These are phyloP conservation scores for Hypholoma sublateritium DNA, from an alignment of 768 basidiomycete genomes.

Conservation along the genomic window DNA sequence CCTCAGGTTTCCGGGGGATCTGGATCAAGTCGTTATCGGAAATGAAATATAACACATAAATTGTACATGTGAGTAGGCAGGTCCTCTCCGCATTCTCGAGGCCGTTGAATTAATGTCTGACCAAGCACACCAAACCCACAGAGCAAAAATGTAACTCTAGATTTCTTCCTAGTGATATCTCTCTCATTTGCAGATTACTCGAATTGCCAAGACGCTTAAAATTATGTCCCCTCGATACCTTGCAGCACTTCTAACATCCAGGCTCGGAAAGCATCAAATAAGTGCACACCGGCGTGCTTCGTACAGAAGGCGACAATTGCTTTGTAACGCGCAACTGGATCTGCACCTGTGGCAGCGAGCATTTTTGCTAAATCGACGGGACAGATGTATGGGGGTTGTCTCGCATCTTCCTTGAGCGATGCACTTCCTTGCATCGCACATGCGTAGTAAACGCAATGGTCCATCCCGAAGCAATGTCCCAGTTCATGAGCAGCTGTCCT, in stretches of 20 bases:
- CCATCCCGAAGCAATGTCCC: constrained; percentile 40
- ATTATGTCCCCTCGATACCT: too few relatives aligned
- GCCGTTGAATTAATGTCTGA: too few relatives aligned
- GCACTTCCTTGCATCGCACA: constrained; percentile 37
- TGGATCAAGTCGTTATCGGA: constrained; percentile 53
- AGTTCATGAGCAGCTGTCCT: constrained; percentile 39
- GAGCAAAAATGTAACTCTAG: too few relatives aligned
- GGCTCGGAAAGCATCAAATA: constrained; percentile 29
- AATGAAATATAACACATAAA: constrained; percentile 18
- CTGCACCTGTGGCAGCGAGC: constrained; percentile 22
- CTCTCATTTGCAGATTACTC: too few relatives aligned
- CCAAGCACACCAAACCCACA: too few relatives aligned
- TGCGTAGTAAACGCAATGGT: constrained; percentile 37
- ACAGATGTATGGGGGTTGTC: constrained; percentile 35
- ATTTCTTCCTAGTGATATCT: too few relatives aligned
- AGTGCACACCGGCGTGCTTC: constrained; percentile 20
- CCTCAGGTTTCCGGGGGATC: constrained; percentile 35
- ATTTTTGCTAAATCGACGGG: constrained; percentile 33
- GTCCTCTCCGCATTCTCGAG: too few relatives aligned
- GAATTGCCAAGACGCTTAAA: too few relatives aligned
- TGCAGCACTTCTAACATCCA: constrained; percentile 9
- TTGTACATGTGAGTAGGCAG: neutral
- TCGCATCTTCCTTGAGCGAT: constrained; percentile 29
- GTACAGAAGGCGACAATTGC: constrained; percentile 28
- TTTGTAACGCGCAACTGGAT: constrained; percentile 19